Evolutionary conservation across 352 stramenopile genomes (phyloP).

Genomic region (Blastocystis sp.): DNA sequence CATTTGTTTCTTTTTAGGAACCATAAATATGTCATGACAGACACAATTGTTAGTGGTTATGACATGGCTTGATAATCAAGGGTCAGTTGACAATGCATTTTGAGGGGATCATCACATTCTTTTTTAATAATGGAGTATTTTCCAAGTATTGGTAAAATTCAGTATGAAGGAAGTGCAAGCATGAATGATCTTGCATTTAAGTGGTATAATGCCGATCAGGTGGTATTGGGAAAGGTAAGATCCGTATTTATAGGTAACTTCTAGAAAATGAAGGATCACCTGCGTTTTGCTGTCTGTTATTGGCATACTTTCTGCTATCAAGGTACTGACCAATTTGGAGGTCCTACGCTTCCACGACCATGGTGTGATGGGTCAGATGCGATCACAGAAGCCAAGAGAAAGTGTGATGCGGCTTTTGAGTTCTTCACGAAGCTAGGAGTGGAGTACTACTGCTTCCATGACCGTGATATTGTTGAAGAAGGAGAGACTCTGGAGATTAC

Average conservation of each 20-base stretch:
- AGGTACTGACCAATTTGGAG: slow-evolving; percentile 75
- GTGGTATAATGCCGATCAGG: slow-evolving; percentile 78
- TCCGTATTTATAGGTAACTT: neutral
- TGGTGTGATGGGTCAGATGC: slow-evolving; percentile 73
- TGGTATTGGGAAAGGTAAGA: slow-evolving; percentile 76
- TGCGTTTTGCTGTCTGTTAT: slow-evolving; percentile 72
- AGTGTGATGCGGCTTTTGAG: slow-evolving; percentile 81
- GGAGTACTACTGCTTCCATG: slow-evolving; percentile 82
- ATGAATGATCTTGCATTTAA: slow-evolving; percentile 76
- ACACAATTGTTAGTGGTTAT: neutral
- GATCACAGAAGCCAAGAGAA: slow-evolving; percentile 77
- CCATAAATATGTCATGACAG: no score
- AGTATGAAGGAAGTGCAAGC: slow-evolving; percentile 74
- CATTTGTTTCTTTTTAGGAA: no score
- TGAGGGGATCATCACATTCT: neutral
- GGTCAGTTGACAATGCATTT: neutral
- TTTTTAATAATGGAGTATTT: slow-evolving; percentile 72
- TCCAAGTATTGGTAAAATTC: slow-evolving; percentile 74
- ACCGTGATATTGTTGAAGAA: slow-evolving; percentile 78
- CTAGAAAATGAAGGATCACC: slow-evolving; percentile 56
- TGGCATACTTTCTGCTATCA: slow-evolving; percentile 75
- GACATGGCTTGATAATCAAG: neutral
- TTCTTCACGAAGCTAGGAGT: slow-evolving; percentile 81
- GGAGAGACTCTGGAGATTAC: slow-evolving; percentile 73
- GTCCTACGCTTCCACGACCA: slow-evolving; percentile 70